Conservation (phyloP, 352 stramenopile genomes). For the Globisporangium lucens region DNA sequence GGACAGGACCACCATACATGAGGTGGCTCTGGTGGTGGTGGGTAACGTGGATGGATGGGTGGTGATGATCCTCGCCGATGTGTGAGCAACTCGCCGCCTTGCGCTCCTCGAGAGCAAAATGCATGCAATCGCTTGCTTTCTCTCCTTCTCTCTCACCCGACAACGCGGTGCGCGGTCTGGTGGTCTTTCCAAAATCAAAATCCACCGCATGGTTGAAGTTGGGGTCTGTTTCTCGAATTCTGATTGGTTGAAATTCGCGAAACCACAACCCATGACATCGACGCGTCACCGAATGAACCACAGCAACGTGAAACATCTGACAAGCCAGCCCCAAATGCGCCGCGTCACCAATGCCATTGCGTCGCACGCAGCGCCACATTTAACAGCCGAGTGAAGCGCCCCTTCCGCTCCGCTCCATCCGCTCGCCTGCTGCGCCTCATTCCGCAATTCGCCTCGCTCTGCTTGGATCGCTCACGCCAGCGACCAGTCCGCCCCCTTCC, state of each 20-base stretch:
- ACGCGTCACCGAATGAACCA: constrained; percentile 17
- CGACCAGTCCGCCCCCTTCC: not conserved
- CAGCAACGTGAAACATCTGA: not conserved
- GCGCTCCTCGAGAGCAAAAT: no score
- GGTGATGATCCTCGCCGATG: not conserved
- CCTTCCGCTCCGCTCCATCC: not conserved
- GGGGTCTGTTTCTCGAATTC: not conserved
- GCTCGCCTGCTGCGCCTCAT: constrained; percentile 3
- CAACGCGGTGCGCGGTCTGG: not conserved
- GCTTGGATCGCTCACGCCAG: constrained; percentile 10
- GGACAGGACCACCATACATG: no score
- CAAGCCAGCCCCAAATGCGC: not conserved
- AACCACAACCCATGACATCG: constrained; percentile 9
- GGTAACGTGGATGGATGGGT: not conserved
- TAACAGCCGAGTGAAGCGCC: constrained; percentile 1
- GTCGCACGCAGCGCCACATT: not conserved
- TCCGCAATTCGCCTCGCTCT: constrained; percentile 20
- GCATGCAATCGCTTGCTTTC: not conserved
- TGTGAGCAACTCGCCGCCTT: not conserved
- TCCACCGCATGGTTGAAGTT: constrained; percentile 18
- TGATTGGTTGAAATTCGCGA: constrained; percentile 18
- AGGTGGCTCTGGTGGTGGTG: not conserved
- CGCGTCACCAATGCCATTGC: constrained; percentile 5
- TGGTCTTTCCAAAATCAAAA: not conserved
- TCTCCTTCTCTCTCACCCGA: not conserved